Evolutionary conservation across 148 eudicot species (phyloP).

Genomic region (Dysphania ambrosioides): DNA sequence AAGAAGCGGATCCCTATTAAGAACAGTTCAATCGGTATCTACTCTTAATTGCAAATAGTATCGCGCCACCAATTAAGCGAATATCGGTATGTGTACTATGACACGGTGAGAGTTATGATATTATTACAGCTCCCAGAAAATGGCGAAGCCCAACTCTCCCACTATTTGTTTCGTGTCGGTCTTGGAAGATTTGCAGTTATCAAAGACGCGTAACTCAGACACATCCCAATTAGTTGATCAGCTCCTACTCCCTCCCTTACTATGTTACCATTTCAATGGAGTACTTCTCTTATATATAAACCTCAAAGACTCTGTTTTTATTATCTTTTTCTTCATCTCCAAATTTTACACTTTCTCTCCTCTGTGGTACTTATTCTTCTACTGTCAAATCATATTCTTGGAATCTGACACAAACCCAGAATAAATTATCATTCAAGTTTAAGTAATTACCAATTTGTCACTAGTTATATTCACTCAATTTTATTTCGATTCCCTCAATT

Average conservation of each 20-base stretch:
- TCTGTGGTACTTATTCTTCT: too few relatives aligned
- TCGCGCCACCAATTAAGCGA: too few relatives aligned
- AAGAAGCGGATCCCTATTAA: too few relatives aligned
- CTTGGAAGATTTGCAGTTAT: background rate
- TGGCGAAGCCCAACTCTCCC: background rate
- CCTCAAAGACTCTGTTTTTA: background rate
- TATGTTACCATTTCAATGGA: background rate
- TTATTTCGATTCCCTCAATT: too few relatives aligned
- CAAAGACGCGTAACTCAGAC: background rate
- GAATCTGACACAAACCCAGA: too few relatives aligned
- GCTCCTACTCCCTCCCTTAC: background rate
- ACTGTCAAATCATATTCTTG: too few relatives aligned
- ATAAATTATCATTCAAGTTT: background rate
- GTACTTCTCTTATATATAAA: background rate
- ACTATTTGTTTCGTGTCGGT: background rate
- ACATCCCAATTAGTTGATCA: background rate
- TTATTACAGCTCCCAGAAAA: background rate
- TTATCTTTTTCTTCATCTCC: too few relatives aligned
- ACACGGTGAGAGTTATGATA: too few relatives aligned
- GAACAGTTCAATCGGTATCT: too few relatives aligned
- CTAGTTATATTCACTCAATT: background rate
- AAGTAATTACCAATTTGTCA: conserved; percentile 10
- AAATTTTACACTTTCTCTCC: too few relatives aligned
- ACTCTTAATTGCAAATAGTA: too few relatives aligned
- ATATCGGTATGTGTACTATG: too few relatives aligned